Evolutionary conservation across 1,139 yeast species (phyloP), one percentile per base, ranked within the genome.

Genomic region (Pichia sp.): DNA sequence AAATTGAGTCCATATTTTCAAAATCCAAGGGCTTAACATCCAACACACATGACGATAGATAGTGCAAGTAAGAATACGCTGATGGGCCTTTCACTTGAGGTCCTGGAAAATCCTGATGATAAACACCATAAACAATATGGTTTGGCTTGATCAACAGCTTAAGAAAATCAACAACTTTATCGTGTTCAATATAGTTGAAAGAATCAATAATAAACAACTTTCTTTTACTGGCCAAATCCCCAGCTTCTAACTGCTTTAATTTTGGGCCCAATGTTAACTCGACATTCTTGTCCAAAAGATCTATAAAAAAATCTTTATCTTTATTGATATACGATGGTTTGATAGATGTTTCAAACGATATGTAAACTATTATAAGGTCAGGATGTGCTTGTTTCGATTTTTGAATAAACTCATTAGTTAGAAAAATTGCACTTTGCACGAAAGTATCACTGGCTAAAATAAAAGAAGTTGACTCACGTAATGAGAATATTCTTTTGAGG

Each of bases 401-500:
- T 45, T 68, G 61, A 1, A 72, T 60, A 43, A 85, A 67, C 55
- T 85, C 95, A 20, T 65, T 59, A 1, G 83, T 54, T 14, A 89
- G 59, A 43, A 66, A 56, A 34, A 64, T 54, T 0, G 88, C 73
- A 0, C 91, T 74, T 58, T 89, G 96, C 0, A 74, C 67, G 15
- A 86, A 61, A 0, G 84, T 70, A 57, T 89, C 97, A 11, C 75
- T 60, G 3, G 82, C 66, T 5, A 89, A 66, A 12, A 85, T 62
- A 45, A 89, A 74, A 0, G 95, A 93, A 0, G 93, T 72, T 17
- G 64, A 64, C 53, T 89, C 96, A 49, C 79, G 81, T 36, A 84
- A 64, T 3, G 79, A 64, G 10, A 89, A 62, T 8, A 85, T 63
- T 45, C 96, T 64, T 38, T 69, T 74, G 38, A 84, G 62, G 12